Base-by-base conservation (phyloP, 2,329 filamentous ascomycete genomes). In the Huntiella abstrusa region DNA sequence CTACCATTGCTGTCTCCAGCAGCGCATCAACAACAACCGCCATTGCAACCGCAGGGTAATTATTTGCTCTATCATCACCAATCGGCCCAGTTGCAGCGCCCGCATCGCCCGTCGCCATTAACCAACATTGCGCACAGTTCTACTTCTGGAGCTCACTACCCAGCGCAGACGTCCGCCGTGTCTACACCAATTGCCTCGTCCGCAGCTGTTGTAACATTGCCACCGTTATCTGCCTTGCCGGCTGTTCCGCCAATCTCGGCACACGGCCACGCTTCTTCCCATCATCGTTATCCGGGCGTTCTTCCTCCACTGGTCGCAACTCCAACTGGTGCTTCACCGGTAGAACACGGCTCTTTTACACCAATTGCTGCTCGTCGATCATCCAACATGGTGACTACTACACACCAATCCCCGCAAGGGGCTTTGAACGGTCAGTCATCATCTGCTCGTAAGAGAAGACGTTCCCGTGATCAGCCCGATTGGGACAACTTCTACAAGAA, bases 401-500 rank as follows among this genome's bases (percentile, higher is more conserved):
- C 40, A 8, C 44, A 50, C 17, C 59, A 60, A 41, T 55, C 59
- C 39, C 59, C 55, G 47, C 53, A 55, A 15, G 33, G 33, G 52
- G 54, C 33, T 56, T 43, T 33, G n/a, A 41, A 41, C 4, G 28
- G 16, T 4, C 45, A 46, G 19, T 17, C 38, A 15, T 36, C 33
- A 17, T 22, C 48, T 13, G 35, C 41, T 41, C 49, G 67, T 53
- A 76, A 75, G 58, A 66, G 70, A 53, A 66, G 71, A 53, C 70
- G 71, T 50, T 74, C 69, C 51, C 71, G 70, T 59, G 40, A 41
- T 8, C 69, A 76, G 53, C 80, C 82, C 43, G 78, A 91, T 61
- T 91, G 83, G 83, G 68, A 73, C 49, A 75, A 71, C 52, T 91
- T 87, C 58, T 88, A 87, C 61, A 80, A 80, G 58, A 87, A 88